phyloP scores from a whole-genome alignment of 75 land plant genomes.

The Sequoia sempervirens region DNA sequence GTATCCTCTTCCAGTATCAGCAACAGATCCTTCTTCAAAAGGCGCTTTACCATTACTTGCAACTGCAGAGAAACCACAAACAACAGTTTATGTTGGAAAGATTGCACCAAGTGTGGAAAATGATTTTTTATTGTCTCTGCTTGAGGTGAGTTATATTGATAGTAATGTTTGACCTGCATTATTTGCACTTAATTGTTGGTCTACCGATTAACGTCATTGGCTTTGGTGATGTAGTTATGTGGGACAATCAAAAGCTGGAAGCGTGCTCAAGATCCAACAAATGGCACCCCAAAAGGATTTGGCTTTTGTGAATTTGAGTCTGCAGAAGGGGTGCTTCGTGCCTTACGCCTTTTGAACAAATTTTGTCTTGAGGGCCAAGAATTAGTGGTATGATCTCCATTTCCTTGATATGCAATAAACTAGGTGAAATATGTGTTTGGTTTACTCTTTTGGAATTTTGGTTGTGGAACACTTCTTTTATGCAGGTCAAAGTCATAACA shows the following conservation, averaged over 20 bases:
- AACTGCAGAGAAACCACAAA: constrained; percentile 86
- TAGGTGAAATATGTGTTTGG: not conserved
- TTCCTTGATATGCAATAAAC: not conserved
- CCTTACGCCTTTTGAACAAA: constrained; percentile 72
- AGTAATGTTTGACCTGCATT: not conserved
- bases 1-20: constrained; percentile 42
- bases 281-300: constrained; percentile 65
- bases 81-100: constrained; percentile 94
- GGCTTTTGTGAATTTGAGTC: constrained; percentile 91
- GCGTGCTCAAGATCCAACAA: constrained; percentile 70
- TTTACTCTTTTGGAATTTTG: not conserved
- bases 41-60: constrained; percentile 41
- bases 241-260: constrained; percentile 94
- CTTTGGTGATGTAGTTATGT: constrained; percentile 46
- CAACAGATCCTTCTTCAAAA: constrained; percentile 35
- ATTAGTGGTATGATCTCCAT: constrained; percentile 60
- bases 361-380: constrained; percentile 89
- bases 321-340: constrained; percentile 87
- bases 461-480: not conserved
- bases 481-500: not conserved
- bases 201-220: not conserved
- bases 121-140: constrained; percentile 77
- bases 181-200: not conserved
- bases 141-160: constrained; percentile 44
- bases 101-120: constrained; percentile 87